These are phyloP conservation scores for Paramicrosporidium saccamoebae DNA, from an alignment of 371 early-diverging fungal species.

Conservation along the genomic window DNA sequence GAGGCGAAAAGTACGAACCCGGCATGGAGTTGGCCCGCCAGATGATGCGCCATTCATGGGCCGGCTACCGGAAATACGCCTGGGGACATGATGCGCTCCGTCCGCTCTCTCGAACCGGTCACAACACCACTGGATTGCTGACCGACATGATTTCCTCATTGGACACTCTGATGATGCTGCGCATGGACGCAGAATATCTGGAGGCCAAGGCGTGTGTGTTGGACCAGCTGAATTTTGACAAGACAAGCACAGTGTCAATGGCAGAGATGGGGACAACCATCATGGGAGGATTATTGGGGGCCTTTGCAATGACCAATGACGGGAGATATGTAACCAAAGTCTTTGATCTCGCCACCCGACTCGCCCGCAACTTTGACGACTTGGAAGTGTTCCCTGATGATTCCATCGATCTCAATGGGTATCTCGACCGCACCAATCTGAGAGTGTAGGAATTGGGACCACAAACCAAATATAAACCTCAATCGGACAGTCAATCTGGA, in stretches of 20 bases:
- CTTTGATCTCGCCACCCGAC: conserved; percentile 27
- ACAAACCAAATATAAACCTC: too few relatives aligned
- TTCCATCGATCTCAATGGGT: too few relatives aligned
- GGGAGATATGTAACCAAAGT: conserved; percentile 25
- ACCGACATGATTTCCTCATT: conserved; percentile 47
- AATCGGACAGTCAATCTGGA: too few relatives aligned
- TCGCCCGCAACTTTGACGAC: too few relatives aligned
- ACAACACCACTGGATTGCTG: conserved; percentile 18
- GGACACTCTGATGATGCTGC: conserved; percentile 51
- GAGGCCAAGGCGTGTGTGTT: conserved; percentile 24
- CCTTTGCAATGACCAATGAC: too few relatives aligned
- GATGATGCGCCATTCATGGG: conserved; percentile 28
- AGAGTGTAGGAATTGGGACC: too few relatives aligned
- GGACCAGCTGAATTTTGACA: conserved; percentile 16
- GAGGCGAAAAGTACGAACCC: too few relatives aligned
- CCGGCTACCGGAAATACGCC: conserved; percentile 31
- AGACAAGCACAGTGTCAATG: conserved; percentile 34
- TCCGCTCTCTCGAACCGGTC: conserved; percentile 18
- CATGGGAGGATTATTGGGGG: conserved; percentile 51
- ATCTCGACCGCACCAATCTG: too few relatives aligned
- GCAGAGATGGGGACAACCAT: conserved; percentile 79
- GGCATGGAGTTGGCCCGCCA: too few relatives aligned
- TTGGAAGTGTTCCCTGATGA: too few relatives aligned
- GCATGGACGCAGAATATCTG: conserved; percentile 24
- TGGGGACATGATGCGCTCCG: conserved; percentile 51